Percentiles rank a stretch among this genome's conserved stretches.
Conservation (phyloP, 192 early-diverging fungal genomes). For the Obelidium mucronatum region DNA sequence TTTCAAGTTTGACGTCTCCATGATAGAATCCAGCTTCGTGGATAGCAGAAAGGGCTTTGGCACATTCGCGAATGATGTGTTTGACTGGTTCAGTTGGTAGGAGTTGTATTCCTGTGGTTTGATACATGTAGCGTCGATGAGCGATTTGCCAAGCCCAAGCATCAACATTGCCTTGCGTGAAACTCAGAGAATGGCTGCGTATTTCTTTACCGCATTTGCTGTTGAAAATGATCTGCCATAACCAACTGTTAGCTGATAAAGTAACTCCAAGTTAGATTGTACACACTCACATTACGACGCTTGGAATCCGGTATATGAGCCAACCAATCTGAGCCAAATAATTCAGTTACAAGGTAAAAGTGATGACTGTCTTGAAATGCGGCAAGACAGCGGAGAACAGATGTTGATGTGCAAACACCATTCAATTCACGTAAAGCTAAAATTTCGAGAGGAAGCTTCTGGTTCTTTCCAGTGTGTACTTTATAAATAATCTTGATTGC, state of each 20-base stretch:
- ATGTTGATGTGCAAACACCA: neutral
- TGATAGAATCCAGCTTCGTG: conserved; percentile 57
- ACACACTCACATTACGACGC: too few species aligned
- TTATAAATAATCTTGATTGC: conserved; percentile 27
- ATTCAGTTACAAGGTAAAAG: conserved; percentile 22
- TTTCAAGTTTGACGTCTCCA: conserved; percentile 69
- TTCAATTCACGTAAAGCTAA: neutral
- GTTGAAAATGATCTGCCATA: neutral
- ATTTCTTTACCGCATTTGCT: neutral
- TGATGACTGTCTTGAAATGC: conserved; percentile 19
- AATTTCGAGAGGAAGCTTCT: neutral
- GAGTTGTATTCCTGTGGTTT: neutral
- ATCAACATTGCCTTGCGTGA: conserved; percentile 4
- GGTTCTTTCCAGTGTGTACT: neutral
- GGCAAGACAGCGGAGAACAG: neutral
- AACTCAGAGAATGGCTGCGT: neutral
- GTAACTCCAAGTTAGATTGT: too few species aligned
- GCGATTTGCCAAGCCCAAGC: conserved; percentile 24
- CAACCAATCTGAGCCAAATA: conserved; percentile 13
- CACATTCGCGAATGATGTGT: conserved; percentile 53
- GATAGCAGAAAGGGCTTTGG: conserved; percentile 48
- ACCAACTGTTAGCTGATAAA: too few species aligned
- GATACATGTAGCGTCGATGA: neutral
- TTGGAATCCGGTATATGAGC: neutral
- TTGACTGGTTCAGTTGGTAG: conserved; percentile 20